Evolutionary conservation across 176 grass and related monocot species (phyloP), one percentile per base, ranked within the genome.

Genomic region (Thinopyrum elongatum): DNA sequence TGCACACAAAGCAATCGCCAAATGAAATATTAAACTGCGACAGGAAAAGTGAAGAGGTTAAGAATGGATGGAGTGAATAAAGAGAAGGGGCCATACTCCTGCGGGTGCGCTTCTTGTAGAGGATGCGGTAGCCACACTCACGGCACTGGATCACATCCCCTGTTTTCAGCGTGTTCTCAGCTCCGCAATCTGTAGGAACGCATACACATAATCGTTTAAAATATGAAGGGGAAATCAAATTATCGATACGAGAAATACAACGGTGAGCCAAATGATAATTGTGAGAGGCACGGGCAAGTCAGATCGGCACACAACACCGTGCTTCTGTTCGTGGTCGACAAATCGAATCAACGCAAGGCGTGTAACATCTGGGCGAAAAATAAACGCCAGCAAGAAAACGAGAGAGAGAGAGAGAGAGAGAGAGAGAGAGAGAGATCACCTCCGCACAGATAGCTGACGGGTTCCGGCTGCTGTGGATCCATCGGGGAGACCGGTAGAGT

Each of bases 61-160:
- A 36, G 35, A 36, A 36, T 36, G 35, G 35, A 1, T 36, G 35
- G 35, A 36, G 35, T 36, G 38, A 41, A 41, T 41, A 41, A 10
- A 41, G 0, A 0, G 6, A 26, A 17, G 35, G 8, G 16, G 8
- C 14, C 80, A 2, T 90, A 90, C 89, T 90, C 22, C 84, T 21
- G 58, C 75, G 80, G 27, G 89, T 90, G 65, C 89, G 89, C 80
- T 90, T 90, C 89, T 90, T 90, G 67, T 90, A 90, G 58, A 90
- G 89, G 89, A 90, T 90, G 85, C 89, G 89, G 66, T 90, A 90
- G 46, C 89, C 89, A 12, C 89, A 90, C 14, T 90, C 89, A 36
- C 89, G 80, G 59, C 89, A 90, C 89, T 90, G 89, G 85, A 90
- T 90, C 34, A 87, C 85, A 26, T 90, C 85, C 74, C 85, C 85